Base-by-base conservation (phyloP, 176 grass and related monocot genomes). In the Phoenix roebelenii region DNA sequence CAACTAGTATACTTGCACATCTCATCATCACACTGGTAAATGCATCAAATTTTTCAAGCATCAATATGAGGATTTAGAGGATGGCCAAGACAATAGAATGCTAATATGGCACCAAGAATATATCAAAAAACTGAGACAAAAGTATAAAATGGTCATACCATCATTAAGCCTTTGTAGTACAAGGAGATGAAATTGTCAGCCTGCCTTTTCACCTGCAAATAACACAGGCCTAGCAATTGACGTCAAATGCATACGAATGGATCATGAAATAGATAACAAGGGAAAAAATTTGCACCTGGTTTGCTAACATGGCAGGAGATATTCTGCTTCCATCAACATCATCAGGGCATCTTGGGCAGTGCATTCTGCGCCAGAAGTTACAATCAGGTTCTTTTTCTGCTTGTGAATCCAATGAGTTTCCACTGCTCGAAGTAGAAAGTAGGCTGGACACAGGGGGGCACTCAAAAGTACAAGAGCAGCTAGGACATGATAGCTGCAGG, bases 201-300 rank as follows among this genome's bases (percentile, higher is more conserved):
- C 65, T 89, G 94, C 52, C 94, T 89, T 83, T 98, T 98, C 52
- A 93, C 82, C 88, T 98, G 70, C 67, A 69, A 44, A 64, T 73
- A 25, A 19, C 57, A 22, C 29, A 61, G 54, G 63, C 25, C 74
- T 32, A 61, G 7, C 49, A 59, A 18, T 69, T 53, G 51, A 55
- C 54, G 60, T 55, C 18, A 23, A 54, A 71, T 76, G 51, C 32
- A 44, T 14, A 44, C 14, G 35, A 44, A 44, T 55, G 25, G 3
- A 52, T 30, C 28, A 22, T 58, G 58, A 50, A 48, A 60, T 32
- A 24, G 58, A 26, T 49, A 66, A 19, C 22, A 22, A 15, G 1
- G 52, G 5, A 52, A 58, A 53, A 15, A 3, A 10, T 54, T 60
- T 50, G 62, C 53, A 98, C 94, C 94, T 98, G 94, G 54, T 98